Percentiles rank a stretch among this genome's conserved stretches.
Conservation (phyloP, 2,329 filamentous ascomycete species). For the Didymellaceae sp. region DNA sequence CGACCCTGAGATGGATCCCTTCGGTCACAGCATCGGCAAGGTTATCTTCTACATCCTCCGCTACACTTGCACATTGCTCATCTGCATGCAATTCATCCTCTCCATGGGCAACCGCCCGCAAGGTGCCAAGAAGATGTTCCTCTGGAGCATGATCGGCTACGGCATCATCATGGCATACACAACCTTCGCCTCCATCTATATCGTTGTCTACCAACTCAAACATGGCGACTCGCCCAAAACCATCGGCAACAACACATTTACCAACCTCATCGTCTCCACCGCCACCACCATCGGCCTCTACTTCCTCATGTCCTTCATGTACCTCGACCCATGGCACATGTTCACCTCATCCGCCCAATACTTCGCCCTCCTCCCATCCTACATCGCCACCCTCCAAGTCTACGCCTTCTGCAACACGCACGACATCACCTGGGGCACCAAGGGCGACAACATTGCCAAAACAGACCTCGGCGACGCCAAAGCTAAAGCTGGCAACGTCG, state of each 20-base stretch:
- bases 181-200: constrained; percentile 85
- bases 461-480: constrained; percentile 90
- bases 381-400: constrained; percentile 96
- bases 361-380: constrained; percentile 87
- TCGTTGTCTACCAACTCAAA: constrained; percentile 81
- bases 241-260: constrained; percentile 88
- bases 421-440: constrained; percentile 98
- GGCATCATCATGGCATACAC: constrained; percentile 95
- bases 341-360: constrained; percentile 91
- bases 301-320: constrained; percentile 94
- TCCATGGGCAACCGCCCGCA: constrained; percentile 96
- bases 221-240: constrained; percentile 57
- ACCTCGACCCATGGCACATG: constrained; percentile 99
- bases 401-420: constrained; percentile 99
- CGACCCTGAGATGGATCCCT: constrained; percentile 82
- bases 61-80: constrained; percentile 85
- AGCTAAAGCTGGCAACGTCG: constrained; percentile 73
- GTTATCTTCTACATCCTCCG: constrained; percentile 86
- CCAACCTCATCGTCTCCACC: constrained; percentile 91
- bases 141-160: constrained; percentile 88
- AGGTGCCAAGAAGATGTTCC: constrained; percentile 88
- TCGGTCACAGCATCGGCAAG: constrained; percentile 83
- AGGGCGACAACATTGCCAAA: constrained; percentile 94
- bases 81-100: constrained; percentile 93
- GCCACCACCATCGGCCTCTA: constrained; percentile 90